Evolutionary conservation across 768 basidiomycete species (phyloP).

Genomic region (Imleria badia): DNA sequence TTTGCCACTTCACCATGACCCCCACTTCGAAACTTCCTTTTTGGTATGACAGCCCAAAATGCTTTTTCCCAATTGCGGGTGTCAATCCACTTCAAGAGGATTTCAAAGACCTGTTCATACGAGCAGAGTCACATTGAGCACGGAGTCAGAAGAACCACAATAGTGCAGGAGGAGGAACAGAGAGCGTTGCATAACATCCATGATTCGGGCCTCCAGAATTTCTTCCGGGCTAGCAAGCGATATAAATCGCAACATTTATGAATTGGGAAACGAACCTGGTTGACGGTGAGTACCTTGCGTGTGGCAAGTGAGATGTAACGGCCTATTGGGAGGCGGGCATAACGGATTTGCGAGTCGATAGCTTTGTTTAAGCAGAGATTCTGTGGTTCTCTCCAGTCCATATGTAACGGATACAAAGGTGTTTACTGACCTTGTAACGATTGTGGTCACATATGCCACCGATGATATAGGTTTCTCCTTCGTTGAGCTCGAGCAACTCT

Average conservation of each 20-base stretch:
- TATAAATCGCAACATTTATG: background rate
- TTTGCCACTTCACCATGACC: slow-evolving; percentile 15
- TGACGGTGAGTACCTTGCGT: slow-evolving; percentile 95
- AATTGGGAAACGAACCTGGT: slow-evolving; percentile 55
- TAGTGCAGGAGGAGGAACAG: background rate
- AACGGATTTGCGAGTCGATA: slow-evolving; percentile 64
- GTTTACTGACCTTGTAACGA: slow-evolving; percentile 74
- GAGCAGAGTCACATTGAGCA: background rate
- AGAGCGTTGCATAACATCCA: background rate
- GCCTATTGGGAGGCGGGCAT: slow-evolving; percentile 94
- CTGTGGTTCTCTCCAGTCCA: slow-evolving; percentile 40
- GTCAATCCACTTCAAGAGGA: slow-evolving; percentile 88
- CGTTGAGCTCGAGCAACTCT: slow-evolving; percentile 77
- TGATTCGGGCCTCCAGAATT: background rate
- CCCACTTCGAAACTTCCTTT: slow-evolving; percentile 72
- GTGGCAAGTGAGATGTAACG: slow-evolving; percentile 83
- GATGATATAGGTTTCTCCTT: slow-evolving; percentile 89
- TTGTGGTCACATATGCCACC: slow-evolving; percentile 96
- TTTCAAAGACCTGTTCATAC: slow-evolving; percentile 68
- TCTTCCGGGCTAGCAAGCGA: background rate
- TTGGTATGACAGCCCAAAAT: slow-evolving; percentile 86
- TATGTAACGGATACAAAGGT: background rate
- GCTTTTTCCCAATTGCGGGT: slow-evolving; percentile 83
- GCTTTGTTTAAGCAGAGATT: slow-evolving; percentile 91
- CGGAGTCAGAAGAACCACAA: slow-evolving; percentile 1